Percentiles rank a stretch among this genome's conserved stretches.
Evolutionary conservation across 2,329 filamentous ascomycete genomes (phyloP).

Genomic region (Xylaria sp.): DNA sequence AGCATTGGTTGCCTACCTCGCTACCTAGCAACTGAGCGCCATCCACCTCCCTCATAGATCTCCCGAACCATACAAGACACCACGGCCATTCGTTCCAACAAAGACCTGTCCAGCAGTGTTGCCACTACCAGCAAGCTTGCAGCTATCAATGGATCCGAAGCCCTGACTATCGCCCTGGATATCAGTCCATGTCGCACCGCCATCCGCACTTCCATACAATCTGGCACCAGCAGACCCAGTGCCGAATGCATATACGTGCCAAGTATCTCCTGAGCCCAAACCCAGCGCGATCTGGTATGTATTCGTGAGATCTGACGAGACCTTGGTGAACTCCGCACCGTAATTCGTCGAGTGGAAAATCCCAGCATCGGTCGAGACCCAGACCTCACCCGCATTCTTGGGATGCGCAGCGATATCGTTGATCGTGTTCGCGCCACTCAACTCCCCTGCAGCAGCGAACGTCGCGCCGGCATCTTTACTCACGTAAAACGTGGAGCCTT

Average conservation of each 20-base stretch:
- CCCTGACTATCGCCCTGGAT: conserved; percentile 41
- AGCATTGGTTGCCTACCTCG: neutral
- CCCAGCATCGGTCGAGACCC: conserved; percentile 50
- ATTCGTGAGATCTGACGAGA: conserved; percentile 34
- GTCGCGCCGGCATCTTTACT: conserved; percentile 44
- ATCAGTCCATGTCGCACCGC: conserved; percentile 41
- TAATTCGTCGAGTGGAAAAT: conserved; percentile 50
- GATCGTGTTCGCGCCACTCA: conserved; percentile 40
- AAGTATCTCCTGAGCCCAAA: conserved; percentile 34
- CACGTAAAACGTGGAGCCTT: conserved; percentile 44
- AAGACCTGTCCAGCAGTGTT: conserved; percentile 44
- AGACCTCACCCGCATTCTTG: conserved; percentile 54
- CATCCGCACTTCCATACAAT: conserved; percentile 42
- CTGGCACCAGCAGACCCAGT: conserved; percentile 38
- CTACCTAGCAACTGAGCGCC: neutral
- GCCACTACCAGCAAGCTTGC: conserved; percentile 40
- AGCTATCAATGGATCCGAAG: conserved; percentile 40
- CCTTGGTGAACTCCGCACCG: conserved; percentile 42
- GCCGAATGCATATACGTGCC: conserved; percentile 47
- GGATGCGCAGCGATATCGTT: conserved; percentile 54
- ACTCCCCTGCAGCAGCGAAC: conserved; percentile 38
- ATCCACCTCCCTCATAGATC: conserved; percentile 4
- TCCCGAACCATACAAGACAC: conserved; percentile 37
- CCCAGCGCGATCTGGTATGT: conserved; percentile 43
- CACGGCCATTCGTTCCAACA: conserved; percentile 46